These are phyloP conservation scores for Ophiostoma piceae DNA, from an alignment of 2,329 filamentous ascomycete species.

Conservation along the genomic window DNA sequence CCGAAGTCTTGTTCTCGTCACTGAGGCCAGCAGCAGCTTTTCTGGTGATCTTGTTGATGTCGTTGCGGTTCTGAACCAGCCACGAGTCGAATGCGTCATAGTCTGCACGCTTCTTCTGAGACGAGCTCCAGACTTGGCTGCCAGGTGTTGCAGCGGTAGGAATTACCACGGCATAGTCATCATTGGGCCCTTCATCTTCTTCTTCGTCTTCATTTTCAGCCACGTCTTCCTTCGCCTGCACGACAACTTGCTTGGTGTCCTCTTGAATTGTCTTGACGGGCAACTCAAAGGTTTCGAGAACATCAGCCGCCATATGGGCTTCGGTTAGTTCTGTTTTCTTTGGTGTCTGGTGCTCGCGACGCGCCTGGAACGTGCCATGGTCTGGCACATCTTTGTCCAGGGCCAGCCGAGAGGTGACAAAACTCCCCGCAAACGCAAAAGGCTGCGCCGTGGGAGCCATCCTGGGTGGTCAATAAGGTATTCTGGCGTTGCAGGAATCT, in stretches of 20 bases:
- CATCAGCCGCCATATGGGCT: background rate
- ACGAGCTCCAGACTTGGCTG: slow-evolving; percentile 28
- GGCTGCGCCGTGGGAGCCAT: slow-evolving; percentile 14
- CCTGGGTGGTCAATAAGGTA: background rate
- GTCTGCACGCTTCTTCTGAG: slow-evolving; percentile 46
- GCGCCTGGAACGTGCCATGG: background rate
- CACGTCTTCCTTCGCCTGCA: background rate
- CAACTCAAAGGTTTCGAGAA: background rate
- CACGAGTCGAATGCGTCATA: slow-evolving; percentile 46
- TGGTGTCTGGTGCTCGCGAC: background rate
- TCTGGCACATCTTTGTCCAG: background rate
- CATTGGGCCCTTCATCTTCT: background rate
- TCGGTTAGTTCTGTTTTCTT: background rate
- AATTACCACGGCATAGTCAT: slow-evolving; percentile 6
- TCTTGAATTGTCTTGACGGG: background rate
- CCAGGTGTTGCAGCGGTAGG: background rate
- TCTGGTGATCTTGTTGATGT: slow-evolving; percentile 31
- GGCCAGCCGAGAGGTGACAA: slow-evolving; percentile 16
- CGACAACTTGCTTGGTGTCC: background rate
- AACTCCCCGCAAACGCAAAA: slow-evolving; percentile 19
- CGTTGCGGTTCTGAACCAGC: slow-evolving; percentile 36
- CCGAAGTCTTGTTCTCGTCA: slow-evolving; percentile 34
- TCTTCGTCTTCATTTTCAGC: slow-evolving; percentile 1
- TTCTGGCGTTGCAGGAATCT: background rate
- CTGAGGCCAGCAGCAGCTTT: slow-evolving; percentile 30